phyloP scores from a whole-genome alignment of 805 yeast species.

The Ogataea nitratoaversa region DNA sequence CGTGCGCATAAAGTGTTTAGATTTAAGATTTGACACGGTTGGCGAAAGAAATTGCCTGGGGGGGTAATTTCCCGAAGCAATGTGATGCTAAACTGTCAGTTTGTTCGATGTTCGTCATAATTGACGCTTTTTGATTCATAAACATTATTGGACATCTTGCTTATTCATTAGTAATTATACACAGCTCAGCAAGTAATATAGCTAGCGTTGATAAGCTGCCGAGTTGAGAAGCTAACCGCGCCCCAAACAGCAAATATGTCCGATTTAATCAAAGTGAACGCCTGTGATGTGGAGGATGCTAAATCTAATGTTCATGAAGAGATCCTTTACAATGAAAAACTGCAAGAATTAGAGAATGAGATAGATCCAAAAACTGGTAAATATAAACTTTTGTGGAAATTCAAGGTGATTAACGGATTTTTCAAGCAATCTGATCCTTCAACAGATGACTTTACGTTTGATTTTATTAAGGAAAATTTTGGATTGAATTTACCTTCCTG shows the following conservation, averaged over 20 bases:
- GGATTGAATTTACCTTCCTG: conserved; percentile 41
- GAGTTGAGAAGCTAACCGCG: no score
- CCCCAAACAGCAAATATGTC: conserved; percentile 11
- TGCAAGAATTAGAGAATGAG: conserved; percentile 10
- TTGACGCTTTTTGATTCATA: no score
- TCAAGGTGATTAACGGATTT: conserved; percentile 46
- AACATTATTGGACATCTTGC: no score
- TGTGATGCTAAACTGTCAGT: no score
- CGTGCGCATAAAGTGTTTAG: no score
- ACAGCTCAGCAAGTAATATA: no score
- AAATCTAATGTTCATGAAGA: conserved; percentile 19
- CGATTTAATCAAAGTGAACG: conserved; percentile 18
- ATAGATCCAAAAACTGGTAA: conserved; percentile 25
- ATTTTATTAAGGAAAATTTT: conserved; percentile 38
- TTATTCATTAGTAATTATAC: no score
- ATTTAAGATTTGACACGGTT: no score
- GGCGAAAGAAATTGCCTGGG: no score
- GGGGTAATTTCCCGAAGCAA: no score
- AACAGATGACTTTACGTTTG: conserved; percentile 46
- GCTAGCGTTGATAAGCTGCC: no score
- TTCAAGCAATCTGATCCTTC: conserved; percentile 42
- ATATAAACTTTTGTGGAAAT: conserved; percentile 38
- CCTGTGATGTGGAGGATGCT: conserved; percentile 28
- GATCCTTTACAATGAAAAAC: conserved; percentile 8
- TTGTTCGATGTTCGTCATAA: no score